phyloP scores from a whole-genome alignment of 106 monocot species.

The Dioscorea zingiberensis region DNA sequence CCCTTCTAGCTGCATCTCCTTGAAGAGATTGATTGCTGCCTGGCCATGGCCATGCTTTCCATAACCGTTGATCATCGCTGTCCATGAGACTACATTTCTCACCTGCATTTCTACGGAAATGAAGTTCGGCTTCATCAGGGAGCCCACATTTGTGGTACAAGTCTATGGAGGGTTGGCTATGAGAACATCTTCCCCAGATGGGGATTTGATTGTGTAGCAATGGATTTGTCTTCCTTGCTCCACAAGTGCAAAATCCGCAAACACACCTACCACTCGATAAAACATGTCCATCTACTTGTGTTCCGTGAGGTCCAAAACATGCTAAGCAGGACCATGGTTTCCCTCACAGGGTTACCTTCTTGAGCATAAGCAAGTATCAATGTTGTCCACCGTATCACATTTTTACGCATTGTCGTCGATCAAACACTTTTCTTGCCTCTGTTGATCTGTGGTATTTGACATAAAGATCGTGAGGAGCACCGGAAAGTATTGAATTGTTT shows the following conservation, averaged over 20 bases:
- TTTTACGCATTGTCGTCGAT: constrained; percentile 16
- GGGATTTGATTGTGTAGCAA: constrained; percentile 22
- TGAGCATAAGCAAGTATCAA: constrained; percentile 28
- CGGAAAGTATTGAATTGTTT: constrained; percentile 25
- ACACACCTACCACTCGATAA: constrained; percentile 41
- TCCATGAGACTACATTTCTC: constrained; percentile 22
- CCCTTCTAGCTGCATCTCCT: constrained; percentile 30
- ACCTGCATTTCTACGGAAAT: constrained; percentile 4
- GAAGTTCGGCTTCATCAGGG: constrained; percentile 13
- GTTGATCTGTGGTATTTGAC: constrained; percentile 20
- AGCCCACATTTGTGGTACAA: constrained; percentile 58
- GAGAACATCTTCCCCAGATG: constrained; percentile 31
- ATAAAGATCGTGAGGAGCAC: constrained; percentile 42
- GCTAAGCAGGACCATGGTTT: constrained; percentile 28
- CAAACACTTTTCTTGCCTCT: constrained; percentile 37
- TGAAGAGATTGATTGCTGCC: constrained; percentile 16
- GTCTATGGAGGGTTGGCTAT: constrained; percentile 40
- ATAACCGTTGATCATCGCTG: constrained; percentile 26
- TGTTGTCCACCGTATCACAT: constrained; percentile 38
- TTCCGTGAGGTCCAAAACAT: constrained; percentile 22
- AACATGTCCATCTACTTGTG: constrained; percentile 25
- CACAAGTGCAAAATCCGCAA: constrained; percentile 43
- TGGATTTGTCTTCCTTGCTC: constrained; percentile 47
- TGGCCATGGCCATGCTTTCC: constrained; percentile 36
- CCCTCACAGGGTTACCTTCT: constrained; percentile 24